These are phyloP conservation scores for Leavenworthia alabamica DNA, from an alignment of 345 rosid genomes.

Conservation along the genomic window DNA sequence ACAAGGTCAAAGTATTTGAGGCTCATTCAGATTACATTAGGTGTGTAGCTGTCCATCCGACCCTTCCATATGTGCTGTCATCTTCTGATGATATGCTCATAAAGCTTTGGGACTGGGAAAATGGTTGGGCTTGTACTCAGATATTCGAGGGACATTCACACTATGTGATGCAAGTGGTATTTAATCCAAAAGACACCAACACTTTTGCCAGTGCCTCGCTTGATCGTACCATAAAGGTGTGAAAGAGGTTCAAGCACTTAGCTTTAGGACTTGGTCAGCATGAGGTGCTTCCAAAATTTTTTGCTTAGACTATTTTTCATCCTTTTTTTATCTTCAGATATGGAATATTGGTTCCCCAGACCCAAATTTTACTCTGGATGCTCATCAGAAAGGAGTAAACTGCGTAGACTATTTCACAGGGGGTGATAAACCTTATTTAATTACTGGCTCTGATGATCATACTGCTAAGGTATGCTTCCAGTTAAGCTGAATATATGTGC, in stretches of 20 bases:
- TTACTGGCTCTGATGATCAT: slow-evolving; percentile 89
- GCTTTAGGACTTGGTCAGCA: background rate
- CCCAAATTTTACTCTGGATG: slow-evolving; percentile 84
- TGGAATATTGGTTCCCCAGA: slow-evolving; percentile 98
- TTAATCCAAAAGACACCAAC: slow-evolving; percentile 83
- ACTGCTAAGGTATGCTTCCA: slow-evolving; percentile 65
- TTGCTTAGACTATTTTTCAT: slow-evolving; percentile 4
- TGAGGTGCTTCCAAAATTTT: background rate
- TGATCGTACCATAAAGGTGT: slow-evolving; percentile 86
- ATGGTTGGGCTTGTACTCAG: slow-evolving; percentile 86
- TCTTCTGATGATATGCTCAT: slow-evolving; percentile 98
- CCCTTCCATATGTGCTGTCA: slow-evolving; percentile 81
- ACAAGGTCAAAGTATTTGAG: slow-evolving; percentile 80
- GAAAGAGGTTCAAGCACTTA: background rate
- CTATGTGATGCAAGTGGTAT: slow-evolving; percentile 95
- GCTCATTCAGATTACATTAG: slow-evolving; percentile 96
- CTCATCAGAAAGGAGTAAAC: slow-evolving; percentile 88
- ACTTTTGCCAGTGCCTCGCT: slow-evolving; percentile 97
- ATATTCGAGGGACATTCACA: slow-evolving; percentile 97
- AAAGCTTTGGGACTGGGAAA: slow-evolving; percentile 99
- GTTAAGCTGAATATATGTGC: slow-evolving; percentile 3
- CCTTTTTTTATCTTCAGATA: slow-evolving; percentile 40
- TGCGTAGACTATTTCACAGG: slow-evolving; percentile 91
- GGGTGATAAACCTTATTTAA: slow-evolving; percentile 82
- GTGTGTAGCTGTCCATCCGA: slow-evolving; percentile 89